Base-by-base conservation (phyloP, 805 yeast genomes). In the Monosporozyma yasuniensis region DNA sequence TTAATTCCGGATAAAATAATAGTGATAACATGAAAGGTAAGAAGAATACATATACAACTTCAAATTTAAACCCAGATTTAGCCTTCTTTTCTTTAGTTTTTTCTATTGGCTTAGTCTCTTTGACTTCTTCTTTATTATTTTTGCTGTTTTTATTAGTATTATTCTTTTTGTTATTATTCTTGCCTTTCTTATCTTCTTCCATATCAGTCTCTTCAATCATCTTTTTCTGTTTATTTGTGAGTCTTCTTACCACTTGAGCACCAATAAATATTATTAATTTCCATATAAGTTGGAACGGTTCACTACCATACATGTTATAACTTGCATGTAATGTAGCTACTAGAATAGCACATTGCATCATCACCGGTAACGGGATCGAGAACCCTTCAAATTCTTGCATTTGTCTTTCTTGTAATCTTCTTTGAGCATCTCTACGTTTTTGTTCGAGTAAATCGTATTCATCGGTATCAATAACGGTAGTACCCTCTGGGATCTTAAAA, bases 11-110 rank as follows among this genome's bases (percentile, higher is more conserved):
- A 42, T 60, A 57, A 44, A 61, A 64, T 10, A 61, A 54, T 14
- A 66, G 53, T 3, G 68, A 56, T 7, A 68, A 28, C 56, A 64
- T 55, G 9, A 64, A 52, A 2, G 73, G 71, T 19, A 71, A 42
- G 51, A 61, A 69, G 4, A 68, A 49, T 38, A 67, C 38, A 50
- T 70, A 70, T 3, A 69, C 39, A 2, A 64, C 56, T 47, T 70
- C 69, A 61, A 69, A 71, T 12, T 60, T 57, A 28, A 10, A 23
- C 2, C 34, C 25, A 18, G n/a, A 12, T 12, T 41, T 39, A 30
- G 35, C 35, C 35, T 32, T 32, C 35, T 32, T 32, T 3, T 3
- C 16, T 7, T 32, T 32, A 14, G 7, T 12, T n/a, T 32, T 32
- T 14, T 30, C 10, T 11, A 4, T 12, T 11, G 34, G 11, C 10